phyloP scores from a whole-genome alignment of 176 grass and related monocot species.

The Puya raimondii region DNA sequence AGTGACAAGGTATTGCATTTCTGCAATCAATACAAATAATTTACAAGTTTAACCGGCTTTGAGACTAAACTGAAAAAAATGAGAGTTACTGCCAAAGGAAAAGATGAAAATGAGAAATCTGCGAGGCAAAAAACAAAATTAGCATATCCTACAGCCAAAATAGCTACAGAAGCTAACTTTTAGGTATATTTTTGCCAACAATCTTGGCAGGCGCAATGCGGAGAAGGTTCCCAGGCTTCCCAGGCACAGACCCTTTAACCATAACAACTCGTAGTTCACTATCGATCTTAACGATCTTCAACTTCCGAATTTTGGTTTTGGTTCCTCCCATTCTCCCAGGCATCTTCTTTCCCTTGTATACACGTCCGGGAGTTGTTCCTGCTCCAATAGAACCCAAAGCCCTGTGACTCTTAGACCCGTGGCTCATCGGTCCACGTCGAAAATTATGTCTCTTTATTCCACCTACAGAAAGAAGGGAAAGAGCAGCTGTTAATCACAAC shows the following conservation, averaged over 20 bases:
- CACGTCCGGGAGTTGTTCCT: slow-evolving; percentile 67
- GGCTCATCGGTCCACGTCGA: slow-evolving; percentile 74
- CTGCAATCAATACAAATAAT: too few relatives aligned
- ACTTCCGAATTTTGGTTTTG: slow-evolving; percentile 84
- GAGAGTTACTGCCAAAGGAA: not conserved
- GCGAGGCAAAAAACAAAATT: not conserved
- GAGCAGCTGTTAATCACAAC: not conserved
- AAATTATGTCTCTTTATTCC: slow-evolving; percentile 98
- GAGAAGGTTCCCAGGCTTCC: slow-evolving; percentile 88
- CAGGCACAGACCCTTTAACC: slow-evolving; percentile 83
- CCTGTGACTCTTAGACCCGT: slow-evolving; percentile 91
- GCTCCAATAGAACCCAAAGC: slow-evolving; percentile 90
- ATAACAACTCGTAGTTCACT: slow-evolving; percentile 60
- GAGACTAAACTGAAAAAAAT: not conserved
- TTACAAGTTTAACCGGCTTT: too few relatives aligned
- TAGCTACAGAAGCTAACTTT: slow-evolving; percentile 34
- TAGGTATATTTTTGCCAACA: slow-evolving; percentile 73
- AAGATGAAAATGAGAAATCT: not conserved
- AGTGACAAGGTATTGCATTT: too few relatives aligned
- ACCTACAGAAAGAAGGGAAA: slow-evolving; percentile 30
- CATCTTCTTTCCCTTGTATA: slow-evolving; percentile 96
- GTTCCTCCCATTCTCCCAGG: slow-evolving; percentile 78
- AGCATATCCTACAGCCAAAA: not conserved
- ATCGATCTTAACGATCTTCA: slow-evolving; percentile 78
- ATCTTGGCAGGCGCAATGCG: slow-evolving; percentile 88